Evolutionary conservation across 1,284 basidiomycete species (phyloP).

Genomic region (Blastosporella zonata): DNA sequence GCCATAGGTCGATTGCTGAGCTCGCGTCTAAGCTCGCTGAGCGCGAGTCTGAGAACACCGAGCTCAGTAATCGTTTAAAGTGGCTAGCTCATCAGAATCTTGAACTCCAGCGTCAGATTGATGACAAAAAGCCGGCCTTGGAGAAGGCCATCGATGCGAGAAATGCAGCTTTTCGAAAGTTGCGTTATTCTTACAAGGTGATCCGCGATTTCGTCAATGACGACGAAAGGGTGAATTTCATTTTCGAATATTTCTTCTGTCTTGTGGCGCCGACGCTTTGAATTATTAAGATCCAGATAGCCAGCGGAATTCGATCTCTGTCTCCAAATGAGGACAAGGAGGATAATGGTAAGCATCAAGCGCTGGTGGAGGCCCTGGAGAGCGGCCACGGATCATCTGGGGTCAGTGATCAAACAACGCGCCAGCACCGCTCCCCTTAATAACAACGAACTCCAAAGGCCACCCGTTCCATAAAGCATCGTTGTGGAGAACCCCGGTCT

Average conservation of each 20-base stretch:
- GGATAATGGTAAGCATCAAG: constrained; percentile 6
- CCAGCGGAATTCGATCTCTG: not conserved
- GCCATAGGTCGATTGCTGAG: constrained; percentile 16
- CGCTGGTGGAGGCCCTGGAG: constrained; percentile 10
- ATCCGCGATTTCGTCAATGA: constrained; percentile 40
- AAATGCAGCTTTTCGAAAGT: constrained; percentile 32
- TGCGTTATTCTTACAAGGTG: constrained; percentile 36
- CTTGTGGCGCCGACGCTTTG: constrained; percentile 11
- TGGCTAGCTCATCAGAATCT: constrained; percentile 27
- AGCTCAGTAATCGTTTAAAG: constrained; percentile 5
- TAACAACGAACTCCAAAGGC: not conserved
- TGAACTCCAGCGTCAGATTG: constrained; percentile 27
- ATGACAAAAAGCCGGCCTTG: constrained; percentile 25
- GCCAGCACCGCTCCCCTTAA: constrained; percentile 7
- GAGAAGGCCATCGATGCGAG: constrained; percentile 29
- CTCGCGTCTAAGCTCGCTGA: not conserved
- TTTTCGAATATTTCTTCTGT: constrained; percentile 3
- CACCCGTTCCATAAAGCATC: not conserved
- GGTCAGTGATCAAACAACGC: constrained; percentile 24
- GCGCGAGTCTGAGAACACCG: not conserved
- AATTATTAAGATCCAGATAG: constrained; percentile 14
- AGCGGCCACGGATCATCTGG: constrained; percentile 13
- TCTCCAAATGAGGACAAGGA: constrained; percentile 9
- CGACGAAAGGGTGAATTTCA: constrained; percentile 36
- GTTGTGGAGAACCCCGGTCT: not conserved